Conservation (phyloP, 768 basidiomycete species). For the Pulveroboletus sp. region DNA sequence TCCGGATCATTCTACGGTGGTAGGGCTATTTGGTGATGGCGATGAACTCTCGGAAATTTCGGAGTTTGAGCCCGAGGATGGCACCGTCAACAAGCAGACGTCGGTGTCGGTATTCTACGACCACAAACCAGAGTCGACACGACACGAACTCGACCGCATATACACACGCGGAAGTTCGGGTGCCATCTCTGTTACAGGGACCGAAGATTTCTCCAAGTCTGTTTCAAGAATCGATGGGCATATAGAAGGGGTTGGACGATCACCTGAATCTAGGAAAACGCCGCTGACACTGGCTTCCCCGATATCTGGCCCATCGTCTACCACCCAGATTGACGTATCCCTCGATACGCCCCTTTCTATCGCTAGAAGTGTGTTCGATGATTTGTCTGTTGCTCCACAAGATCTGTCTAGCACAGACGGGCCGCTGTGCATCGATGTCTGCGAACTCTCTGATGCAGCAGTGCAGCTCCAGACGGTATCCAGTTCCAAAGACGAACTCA, state of each 20-base stretch:
- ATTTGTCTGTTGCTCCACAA: background rate
- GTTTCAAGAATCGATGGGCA: background rate
- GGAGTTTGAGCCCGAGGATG: conserved; percentile 21
- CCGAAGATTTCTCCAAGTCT: background rate
- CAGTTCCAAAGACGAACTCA: background rate
- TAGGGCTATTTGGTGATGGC: conserved; percentile 11
- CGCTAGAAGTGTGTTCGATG: background rate
- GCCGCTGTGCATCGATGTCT: background rate
- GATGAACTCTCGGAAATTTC: conserved; percentile 35
- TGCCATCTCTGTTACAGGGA: background rate
- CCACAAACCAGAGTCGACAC: background rate
- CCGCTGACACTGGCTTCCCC: conserved; percentile 5
- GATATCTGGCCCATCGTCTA: conserved; percentile 11
- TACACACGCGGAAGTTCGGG: conserved; percentile 12
- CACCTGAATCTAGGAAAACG: background rate
- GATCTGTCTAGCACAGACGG: background rate
- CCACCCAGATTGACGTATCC: conserved; percentile 14
- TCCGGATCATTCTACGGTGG: background rate
- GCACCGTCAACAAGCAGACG: background rate
- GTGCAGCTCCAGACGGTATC: background rate
- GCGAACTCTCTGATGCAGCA: background rate
- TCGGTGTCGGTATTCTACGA: background rate
- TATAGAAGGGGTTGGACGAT: background rate
- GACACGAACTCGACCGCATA: background rate
- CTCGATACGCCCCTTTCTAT: background rate